Base-by-base conservation (phyloP, 2,329 filamentous ascomycete genomes). In the Hypoxylon sp. region DNA sequence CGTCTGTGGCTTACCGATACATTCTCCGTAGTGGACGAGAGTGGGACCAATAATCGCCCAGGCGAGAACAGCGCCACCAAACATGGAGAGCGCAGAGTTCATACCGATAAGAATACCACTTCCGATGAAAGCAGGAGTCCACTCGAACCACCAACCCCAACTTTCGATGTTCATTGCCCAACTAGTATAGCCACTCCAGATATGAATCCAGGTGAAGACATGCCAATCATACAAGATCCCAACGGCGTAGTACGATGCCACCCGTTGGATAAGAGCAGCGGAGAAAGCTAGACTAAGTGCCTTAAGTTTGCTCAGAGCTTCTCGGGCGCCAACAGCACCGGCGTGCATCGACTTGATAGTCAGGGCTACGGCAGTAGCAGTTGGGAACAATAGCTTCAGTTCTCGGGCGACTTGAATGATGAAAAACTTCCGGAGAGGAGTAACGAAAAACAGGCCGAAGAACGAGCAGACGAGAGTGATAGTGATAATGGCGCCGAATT, bases 381-480 rank as follows among this genome's bases (percentile, higher is more conserved):
- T 87, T 3, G 87, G 87, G 78, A 89, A 89, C 68, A 89, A 80
- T 57, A 89, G 80, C 64, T 82, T 82, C 59, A 89, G 79, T 77
- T 89, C 86, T 72, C 87, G 82, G 2, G 87, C 87, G 11, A 90
- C 86, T 64, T 89, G 87, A 76, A 91, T 86, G 76, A 91, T 86
- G 80, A 90, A 91, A 80, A 91, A 91, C 74, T 89, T 90, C 63
- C 89, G 86, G 19, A 90, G 82, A 6, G 88, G 87, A 0, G 87
- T 88, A 52, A 86, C 85, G 70, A 89, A 88, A 76, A 89, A 88
- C 65, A 90, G 83, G 3, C 89, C 89, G 75, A 90, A 90, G 79
- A 89, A 89, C 9, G 85, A 87, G 64, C 86, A 87, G 51, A 89
- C 85, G 46, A 89, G 81, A 1, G 88, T 90, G 68, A 91, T 82